Base-by-base conservation (phyloP, 176 grass and related monocot genomes). In the Microstegium vimineum region DNA sequence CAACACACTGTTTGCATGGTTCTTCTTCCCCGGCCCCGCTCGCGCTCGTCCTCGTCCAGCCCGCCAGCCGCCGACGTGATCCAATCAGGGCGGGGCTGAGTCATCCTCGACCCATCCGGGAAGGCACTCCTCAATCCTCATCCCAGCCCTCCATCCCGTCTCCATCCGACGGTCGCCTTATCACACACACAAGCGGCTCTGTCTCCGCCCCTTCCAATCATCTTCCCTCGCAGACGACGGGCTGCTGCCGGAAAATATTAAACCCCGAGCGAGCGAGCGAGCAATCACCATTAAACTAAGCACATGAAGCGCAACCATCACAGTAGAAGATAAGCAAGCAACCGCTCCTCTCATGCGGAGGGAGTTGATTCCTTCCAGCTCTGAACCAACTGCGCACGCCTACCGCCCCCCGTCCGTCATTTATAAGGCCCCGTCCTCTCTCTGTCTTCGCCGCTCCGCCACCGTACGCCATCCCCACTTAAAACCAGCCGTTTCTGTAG, bases 351-450 rank as follows among this genome's bases (percentile, higher is more conserved):
- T 22, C 52, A n/a, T 57, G 8, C 22, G 45, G 40, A 33, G 35
- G 35, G 6, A 5, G 40, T 2, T 0, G 36, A 45, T 71, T 81
- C 82, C 80, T 76, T 90, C 76, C 86, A 83, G 90, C 84, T 76
- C 66, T 63, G 75, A 88, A 52, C 88, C 17, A 84, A 57, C 90
- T 32, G 40, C 61, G 36, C 85, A 45, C 68, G 60, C 80, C 88
- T 34, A 66, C 25, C 69, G 56, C 14, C 56, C 49, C 12, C 7
- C n/a, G n/a, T n/a, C 17, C 26, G 0, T 18, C n/a, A 4, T 86
- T 76, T 90, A 94, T 90, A 90, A 85, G 54, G 34, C 3, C 4
- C 10, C 23, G 4, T 4, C 5, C 5, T 62, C 27, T 47, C 3
- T 47, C n/a, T 5, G 2, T 54, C 23, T 40, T 23, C 62, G 60